Evolutionary conservation across 2,329 filamentous ascomycete species (phyloP), one percentile per base, ranked within the genome.

Genomic region (Samsoniella hepiali): DNA sequence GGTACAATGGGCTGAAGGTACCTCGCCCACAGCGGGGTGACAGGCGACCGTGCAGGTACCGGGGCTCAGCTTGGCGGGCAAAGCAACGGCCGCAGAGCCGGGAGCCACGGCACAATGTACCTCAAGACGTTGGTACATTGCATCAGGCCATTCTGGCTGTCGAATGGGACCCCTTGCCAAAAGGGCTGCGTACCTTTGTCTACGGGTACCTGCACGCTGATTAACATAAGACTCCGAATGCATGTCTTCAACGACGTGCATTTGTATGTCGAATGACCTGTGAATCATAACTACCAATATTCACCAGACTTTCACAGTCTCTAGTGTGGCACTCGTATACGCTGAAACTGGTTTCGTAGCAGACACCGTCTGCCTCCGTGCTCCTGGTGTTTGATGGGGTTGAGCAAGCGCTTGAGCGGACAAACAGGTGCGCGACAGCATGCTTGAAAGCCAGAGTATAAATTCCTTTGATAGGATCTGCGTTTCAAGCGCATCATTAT

Each of bases 341-440:
- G 8, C 32, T 49, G 57, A 59, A 59, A 59, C 57, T 13, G 45
- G 57, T 49, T 32, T 50, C 34, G 45, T 49, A 50, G 45, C 57
- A 50, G 44, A n/a, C 27, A n/a, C 7, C 22, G 22, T 22, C 15
- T 29, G 42, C 36, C 56, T n/a, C 32, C 42, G 10, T 38, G 31
- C 44, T 49, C 34, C 44, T 9, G 13, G 27, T 40, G 57, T 40
- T 50, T 38, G 57, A 38, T 50, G 29, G 31, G 22, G 50, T 31
- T 31, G 32, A 49, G 22, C 44, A 44, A 17, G 27, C 54, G 54
- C 38, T 44, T 5, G 27, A 22, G 17, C 13, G 38, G 29, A 44
- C 29, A 45, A 57, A 57, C 38, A 29, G 40, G 55, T 31, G 7
- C 22, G 34, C 27, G 32, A 56, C 22, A 36, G 15, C 5, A 57